Evolutionary conservation across 2,329 filamentous ascomycete genomes (phyloP), one percentile per base, ranked within the genome.

Genomic region (Colletotrichum horii): DNA sequence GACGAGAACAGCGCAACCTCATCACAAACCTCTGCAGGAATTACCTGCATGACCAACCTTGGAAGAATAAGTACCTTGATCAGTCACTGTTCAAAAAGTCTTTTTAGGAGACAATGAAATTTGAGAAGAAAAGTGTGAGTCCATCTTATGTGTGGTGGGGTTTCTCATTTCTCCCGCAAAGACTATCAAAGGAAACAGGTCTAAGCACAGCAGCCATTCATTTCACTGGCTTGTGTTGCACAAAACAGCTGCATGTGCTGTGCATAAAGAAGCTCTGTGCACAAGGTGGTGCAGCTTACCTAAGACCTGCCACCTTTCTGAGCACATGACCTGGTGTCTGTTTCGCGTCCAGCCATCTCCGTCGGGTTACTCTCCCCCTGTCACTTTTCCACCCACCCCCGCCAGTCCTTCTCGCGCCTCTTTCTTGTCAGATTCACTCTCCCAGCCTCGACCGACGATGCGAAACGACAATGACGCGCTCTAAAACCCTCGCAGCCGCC

Each of bases 401-500:
- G 15, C 36, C 11, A 14, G 43, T 52, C 73, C n/a, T 56, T 24
- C 43, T 32, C 43, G 26, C 19, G 32, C 22, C 55, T 64, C 55
- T 34, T 38, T 74, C 38, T 60, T 26, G 64, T 65, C 56, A 60
- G 26, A 58, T n/a, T 60, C 34, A 65, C 36, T 8, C 9, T 36
- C 16, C 28, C 28, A 66, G 34, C 16, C 64, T 19, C 9, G 38
- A 22, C 28, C n/a, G n/a, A 72, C 62, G 16, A 77, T 68, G 72
- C 34, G 9, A 26, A 15, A 11, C 26, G 70, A 78, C 66, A 30
- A 85, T 85, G 83, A 80, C 79, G 73, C 77, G 77, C 24, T 75
- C 79, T 38, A 73, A 78, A 70, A 81, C 79, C 78, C 78, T 84
- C 43, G 74, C 65, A 61, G 77, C 80, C 64, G 82, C 81, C 6